Evolutionary conservation across 495 filamentous ascomycete species (phyloP), one percentile per base, ranked within the genome.

Genomic region (Aspergillus sparsus): DNA sequence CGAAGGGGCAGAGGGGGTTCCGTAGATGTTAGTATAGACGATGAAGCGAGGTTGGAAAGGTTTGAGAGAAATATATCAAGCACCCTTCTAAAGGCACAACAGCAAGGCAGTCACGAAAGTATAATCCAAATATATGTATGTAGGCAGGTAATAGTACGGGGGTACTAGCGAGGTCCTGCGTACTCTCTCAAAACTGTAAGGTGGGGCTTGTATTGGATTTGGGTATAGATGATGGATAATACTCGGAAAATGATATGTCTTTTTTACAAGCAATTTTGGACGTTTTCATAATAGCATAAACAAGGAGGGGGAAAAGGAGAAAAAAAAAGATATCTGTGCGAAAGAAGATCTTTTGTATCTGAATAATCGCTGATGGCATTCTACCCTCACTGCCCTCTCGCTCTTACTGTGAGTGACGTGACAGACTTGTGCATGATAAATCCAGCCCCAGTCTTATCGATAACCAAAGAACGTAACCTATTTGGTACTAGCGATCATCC

Each of bases 351-450:
- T 7, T 37, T 32, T 21, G 53, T 37, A 44, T 18, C 12, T 8
- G 53, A 16, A 39, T 21, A 44, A 41, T 42, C 27, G 27, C 45
- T 7, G 36, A 57, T 35, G 37, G 31, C 32, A 46, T 60, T 16
- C 45, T 21, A 15, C 32, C 37, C 21, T 33, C 32, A 35, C 12
- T 54, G 33, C 34, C 11, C 49, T 32, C 21, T 13, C 10, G 11
- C 49, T 32, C 49, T 51, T 34, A 51, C 51, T 56, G 53, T 59
- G 50, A 61, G 66, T 77, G 74, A 77, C 74, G 71, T 75, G 69
- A 74, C 61, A 44, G 68, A 71, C 70, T 73, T 72, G 66, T 72
- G 66, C 64, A 68, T 63, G 53, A 58, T 58, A 55, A 47, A 37
- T 58, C 57, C 57, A 10, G 36, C 41, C 59, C 31, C 45, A 60